Evolutionary conservation across 2,329 filamentous ascomycete species (phyloP), one percentile per base, ranked within the genome.

Genomic region (Cordyceps cateniannulata): DNA sequence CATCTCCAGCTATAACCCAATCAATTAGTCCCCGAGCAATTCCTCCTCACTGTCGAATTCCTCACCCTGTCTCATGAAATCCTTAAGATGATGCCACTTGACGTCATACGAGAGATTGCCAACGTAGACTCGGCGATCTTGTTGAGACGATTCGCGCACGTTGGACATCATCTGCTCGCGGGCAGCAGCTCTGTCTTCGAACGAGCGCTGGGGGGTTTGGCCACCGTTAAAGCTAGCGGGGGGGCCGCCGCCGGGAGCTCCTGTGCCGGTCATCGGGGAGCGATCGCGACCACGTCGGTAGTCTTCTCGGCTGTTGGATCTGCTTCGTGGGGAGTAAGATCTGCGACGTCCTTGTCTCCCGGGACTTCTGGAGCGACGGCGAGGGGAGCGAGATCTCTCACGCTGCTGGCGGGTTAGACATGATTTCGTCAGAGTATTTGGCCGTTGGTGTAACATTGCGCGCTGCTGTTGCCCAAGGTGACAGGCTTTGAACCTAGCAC

Each of bases 61-160:
- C 89, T 81, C 82, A 98, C 95, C 93, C 86, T 96, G 91, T 85
- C 95, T 90, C 95, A 99, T 99, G 75, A 98, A 98, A 81, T 99
- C 95, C 82, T 99, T 99, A 65, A 99, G 86, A 73, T 98, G 95
- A 81, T 98, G 93, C 95, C 95, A 99, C 82, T 99, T 99, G 76
- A 99, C 95, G 82, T 99, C 95, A 81, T 99, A 99, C 54, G 93
- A 95, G 69, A 99, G 84, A 75, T 99, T 99, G 77, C 95, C 95
- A 75, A 99, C 95, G 76, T 99, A 99, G 85, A 99, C 95, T 68
- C 95, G 93, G 73, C 95, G 93, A 83, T 99, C 95, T 79, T 99
- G 95, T 76, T 98, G 95, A 64, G 95, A 98, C 50, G 90, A 89
- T 72, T 98, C 95, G 73, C 92, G 88, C 69, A 97, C 88, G 73